A percentile compares a stretch with the other conserved stretches of the same genome.
Conservation (phyloP, 169 alveolate genomes). For the Perkinsus olseni region DNA sequence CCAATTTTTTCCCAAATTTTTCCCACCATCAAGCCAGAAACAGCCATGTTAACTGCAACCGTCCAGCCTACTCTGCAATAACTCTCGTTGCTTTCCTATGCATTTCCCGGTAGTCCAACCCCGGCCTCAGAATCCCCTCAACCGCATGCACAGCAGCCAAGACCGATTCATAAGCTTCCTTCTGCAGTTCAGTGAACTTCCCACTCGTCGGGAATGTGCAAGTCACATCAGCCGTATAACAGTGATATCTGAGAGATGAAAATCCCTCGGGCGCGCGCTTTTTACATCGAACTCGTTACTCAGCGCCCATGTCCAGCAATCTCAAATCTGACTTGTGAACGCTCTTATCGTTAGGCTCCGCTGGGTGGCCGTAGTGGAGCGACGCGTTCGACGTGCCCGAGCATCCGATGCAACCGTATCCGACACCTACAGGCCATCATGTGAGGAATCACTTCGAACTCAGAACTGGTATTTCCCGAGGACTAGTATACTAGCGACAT, state of each 20-base stretch:
- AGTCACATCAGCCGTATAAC: conserved; percentile 75
- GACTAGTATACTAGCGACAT: too few relatives aligned
- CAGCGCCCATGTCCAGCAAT: conserved; percentile 28
- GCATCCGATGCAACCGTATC: conserved; percentile 14
- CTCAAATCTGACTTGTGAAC: conserved; percentile 1
- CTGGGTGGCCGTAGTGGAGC: conserved; percentile 37
- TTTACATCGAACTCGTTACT: neutral
- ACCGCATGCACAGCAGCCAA: conserved; percentile 61
- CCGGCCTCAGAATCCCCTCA: conserved; percentile 50
- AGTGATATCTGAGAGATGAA: conserved; percentile 3
- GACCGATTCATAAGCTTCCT: conserved; percentile 56
- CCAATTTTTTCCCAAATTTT: too few relatives aligned
- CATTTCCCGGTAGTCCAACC: conserved; percentile 74
- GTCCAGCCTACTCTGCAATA: conserved; percentile 45
- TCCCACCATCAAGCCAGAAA: too few relatives aligned
- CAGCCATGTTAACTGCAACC: neutral
- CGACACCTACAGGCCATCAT: neutral
- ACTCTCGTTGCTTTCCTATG: conserved; percentile 63
- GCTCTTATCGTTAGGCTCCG: conserved; percentile 13
- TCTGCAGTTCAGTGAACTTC: conserved; percentile 55
- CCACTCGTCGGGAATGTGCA: conserved; percentile 71
- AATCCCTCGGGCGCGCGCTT: neutral
- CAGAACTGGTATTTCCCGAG: too few relatives aligned
- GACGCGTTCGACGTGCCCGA: neutral
- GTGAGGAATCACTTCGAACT: too few relatives aligned